phyloP scores from a whole-genome alignment of 1,139 yeast genomes.

The Protomyces pachydermus region DNA sequence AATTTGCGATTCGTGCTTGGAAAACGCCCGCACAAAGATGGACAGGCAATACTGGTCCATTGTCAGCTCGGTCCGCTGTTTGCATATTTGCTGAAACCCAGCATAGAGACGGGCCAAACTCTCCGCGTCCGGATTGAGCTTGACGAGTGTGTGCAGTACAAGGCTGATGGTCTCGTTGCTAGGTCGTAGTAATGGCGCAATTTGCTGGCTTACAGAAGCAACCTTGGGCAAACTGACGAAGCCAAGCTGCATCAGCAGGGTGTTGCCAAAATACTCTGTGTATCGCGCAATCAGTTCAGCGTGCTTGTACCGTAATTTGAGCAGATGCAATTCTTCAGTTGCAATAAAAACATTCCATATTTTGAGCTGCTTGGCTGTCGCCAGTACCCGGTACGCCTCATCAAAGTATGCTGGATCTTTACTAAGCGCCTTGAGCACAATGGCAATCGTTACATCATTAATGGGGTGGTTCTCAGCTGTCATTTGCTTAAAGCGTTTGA shows the following conservation, averaged over 20 bases:
- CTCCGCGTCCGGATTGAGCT: constrained; percentile 7
- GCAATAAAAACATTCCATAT: constrained; percentile 18
- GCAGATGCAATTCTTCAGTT: constrained; percentile 16
- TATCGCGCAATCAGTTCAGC: constrained; percentile 2
- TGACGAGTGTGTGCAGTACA: constrained; percentile 12
- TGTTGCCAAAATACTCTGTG: constrained; percentile 8
- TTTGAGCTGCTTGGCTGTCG: constrained; percentile 3
- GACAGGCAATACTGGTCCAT: constrained; percentile 2
- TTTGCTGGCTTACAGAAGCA: neutral
- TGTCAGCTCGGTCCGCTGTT: neutral
- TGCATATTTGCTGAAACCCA: neutral
- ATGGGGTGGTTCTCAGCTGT: neutral
- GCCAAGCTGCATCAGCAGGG: constrained; percentile 8
- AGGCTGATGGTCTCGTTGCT: constrained; percentile 13
- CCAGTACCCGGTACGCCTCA: constrained; percentile 1
- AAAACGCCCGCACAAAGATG: constrained; percentile 19
- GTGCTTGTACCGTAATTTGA: constrained; percentile 2
- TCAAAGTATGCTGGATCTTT: neutral
- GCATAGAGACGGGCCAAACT: neutral
- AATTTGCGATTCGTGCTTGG: neutral
- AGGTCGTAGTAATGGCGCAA: neutral
- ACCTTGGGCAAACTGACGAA: neutral
- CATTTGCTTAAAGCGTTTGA: constrained; percentile 1
- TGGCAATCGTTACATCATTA: constrained; percentile 5
- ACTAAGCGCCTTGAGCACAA: constrained; percentile 6